Evolutionary conservation across 768 basidiomycete species (phyloP).

Genomic region (Hygrocybe punicea): DNA sequence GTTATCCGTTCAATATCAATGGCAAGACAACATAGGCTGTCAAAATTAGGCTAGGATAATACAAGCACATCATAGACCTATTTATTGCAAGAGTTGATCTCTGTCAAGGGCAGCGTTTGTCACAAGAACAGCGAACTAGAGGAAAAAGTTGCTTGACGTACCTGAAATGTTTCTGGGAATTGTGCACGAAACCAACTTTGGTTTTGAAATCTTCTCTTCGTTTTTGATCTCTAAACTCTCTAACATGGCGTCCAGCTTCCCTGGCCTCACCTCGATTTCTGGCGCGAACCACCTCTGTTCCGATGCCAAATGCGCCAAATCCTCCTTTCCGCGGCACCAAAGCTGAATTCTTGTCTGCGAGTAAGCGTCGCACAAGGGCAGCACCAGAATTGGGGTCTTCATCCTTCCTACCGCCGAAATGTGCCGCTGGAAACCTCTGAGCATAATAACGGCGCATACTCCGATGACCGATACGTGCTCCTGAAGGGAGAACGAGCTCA

Average conservation of each 20-base stretch:
- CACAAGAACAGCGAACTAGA: not conserved
- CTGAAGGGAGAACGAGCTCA: constrained; percentile 92
- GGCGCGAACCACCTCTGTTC: constrained; percentile 81
- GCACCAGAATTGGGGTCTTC: constrained; percentile 71
- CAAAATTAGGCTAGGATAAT: too few species aligned
- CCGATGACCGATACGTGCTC: constrained; percentile 88
- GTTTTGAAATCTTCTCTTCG: constrained; percentile 82
- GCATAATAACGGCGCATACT: constrained; percentile 82
- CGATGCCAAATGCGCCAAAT: constrained; percentile 80
- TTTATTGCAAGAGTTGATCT: not conserved
- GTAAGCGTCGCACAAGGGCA: constrained; percentile 69
- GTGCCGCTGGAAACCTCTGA: constrained; percentile 62
- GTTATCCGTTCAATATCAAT: not conserved
- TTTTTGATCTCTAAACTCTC: constrained; percentile 79
- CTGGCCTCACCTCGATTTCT: constrained; percentile 93
- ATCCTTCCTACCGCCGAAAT: constrained; percentile 35
- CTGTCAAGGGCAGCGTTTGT: not conserved
- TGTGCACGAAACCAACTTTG: constrained; percentile 71
- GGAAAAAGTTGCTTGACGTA: constrained; percentile 39
- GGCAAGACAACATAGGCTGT: not conserved
- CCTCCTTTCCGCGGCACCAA: constrained; percentile 83
- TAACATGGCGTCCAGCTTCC: constrained; percentile 83
- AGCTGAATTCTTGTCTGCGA: constrained; percentile 80
- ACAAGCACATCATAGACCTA: too few species aligned
- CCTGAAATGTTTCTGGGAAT: constrained; percentile 84